phyloP scores from a whole-genome alignment of 2,329 filamentous ascomycete genomes.

The Hymenoscyphus fraxineus region DNA sequence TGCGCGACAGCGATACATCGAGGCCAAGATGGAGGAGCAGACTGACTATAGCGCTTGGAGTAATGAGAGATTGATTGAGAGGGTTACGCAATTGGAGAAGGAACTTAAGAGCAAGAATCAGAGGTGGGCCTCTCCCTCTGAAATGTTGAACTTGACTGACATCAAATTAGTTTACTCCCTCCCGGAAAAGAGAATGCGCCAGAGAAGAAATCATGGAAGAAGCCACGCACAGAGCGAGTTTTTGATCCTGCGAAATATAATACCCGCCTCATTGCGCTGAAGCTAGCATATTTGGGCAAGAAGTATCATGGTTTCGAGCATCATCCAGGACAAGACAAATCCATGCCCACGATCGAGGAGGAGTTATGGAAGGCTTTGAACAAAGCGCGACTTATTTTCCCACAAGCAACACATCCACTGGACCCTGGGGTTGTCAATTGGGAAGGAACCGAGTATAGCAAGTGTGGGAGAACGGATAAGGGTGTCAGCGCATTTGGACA shows the following conservation, averaged over 20 bases:
- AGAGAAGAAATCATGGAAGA: conserved; percentile 41
- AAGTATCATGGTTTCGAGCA: conserved; percentile 93
- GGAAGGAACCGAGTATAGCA: conserved; percentile 84
- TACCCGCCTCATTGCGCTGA: conserved; percentile 82
- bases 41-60: conserved; percentile 63
- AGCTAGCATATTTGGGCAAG: conserved; percentile 89
- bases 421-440: conserved; percentile 64
- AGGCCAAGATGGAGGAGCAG: conserved; percentile 23
- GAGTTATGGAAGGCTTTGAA: conserved; percentile 88
- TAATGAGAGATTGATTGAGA: conserved; percentile 62
- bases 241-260: conserved; percentile 77
- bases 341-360: conserved; percentile 82
- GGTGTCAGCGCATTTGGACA: conserved; percentile 97
- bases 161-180: conserved; percentile 1
- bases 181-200: not conserved
- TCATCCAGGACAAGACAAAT: conserved; percentile 64
- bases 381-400: conserved; percentile 77
- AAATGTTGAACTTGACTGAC: not conserved
- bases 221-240: conserved; percentile 27
- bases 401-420: conserved; percentile 43
- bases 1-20: not conserved
- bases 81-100: conserved; percentile 64
- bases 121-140: conserved; percentile 24
- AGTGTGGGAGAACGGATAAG: conserved; percentile 88
- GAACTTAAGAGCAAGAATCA: conserved; percentile 53